Conservation (phyloP, 768 basidiomycete genomes). For the Peribolospora baueri region DNA sequence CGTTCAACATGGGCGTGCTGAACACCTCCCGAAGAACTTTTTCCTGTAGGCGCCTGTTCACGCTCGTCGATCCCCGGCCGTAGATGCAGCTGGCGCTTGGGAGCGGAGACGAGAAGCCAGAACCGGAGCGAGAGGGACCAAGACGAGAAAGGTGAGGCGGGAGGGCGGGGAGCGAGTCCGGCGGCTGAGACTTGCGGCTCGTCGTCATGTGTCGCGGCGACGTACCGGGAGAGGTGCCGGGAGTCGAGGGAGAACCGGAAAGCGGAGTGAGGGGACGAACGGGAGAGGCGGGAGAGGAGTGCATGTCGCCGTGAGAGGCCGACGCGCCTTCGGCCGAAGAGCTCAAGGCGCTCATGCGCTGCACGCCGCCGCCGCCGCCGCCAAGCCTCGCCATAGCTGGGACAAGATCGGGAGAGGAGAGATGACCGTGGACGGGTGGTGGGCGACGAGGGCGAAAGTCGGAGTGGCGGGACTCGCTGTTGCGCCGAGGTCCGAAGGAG, state of each 20-base stretch:
- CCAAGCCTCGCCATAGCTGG: too few species aligned
- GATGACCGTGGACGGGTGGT: too few species aligned
- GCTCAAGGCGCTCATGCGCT: too few species aligned
- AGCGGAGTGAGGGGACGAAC: constrained; percentile 1
- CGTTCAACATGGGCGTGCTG: constrained; percentile 24
- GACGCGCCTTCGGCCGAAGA: not conserved
- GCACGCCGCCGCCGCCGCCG: too few species aligned
- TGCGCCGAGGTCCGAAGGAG: too few species aligned
- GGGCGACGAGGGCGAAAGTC: too few species aligned
- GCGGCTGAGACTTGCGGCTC: not conserved
- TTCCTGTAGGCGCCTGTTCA: constrained; percentile 83
- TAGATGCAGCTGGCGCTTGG: constrained; percentile 35
- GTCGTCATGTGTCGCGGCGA: not conserved
- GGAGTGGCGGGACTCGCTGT: too few species aligned
- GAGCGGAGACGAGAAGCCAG: not conserved
- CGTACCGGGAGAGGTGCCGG: not conserved
- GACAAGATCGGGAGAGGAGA: too few species aligned
- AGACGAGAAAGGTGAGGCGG: constrained; percentile 4
- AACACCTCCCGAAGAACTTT: constrained; percentile 81
- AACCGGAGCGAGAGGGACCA: not conserved
- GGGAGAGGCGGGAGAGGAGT: constrained; percentile 8
- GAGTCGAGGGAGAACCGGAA: not conserved
- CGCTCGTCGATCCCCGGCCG: constrained; percentile 73
- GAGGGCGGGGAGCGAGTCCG: not conserved
- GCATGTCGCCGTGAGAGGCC: not conserved